Percentiles rank a stretch among this genome's conserved stretches.
These are phyloP conservation scores for Hypoxylon subgilvum DNA, from an alignment of 495 filamentous ascomycete species.

Conservation along the genomic window DNA sequence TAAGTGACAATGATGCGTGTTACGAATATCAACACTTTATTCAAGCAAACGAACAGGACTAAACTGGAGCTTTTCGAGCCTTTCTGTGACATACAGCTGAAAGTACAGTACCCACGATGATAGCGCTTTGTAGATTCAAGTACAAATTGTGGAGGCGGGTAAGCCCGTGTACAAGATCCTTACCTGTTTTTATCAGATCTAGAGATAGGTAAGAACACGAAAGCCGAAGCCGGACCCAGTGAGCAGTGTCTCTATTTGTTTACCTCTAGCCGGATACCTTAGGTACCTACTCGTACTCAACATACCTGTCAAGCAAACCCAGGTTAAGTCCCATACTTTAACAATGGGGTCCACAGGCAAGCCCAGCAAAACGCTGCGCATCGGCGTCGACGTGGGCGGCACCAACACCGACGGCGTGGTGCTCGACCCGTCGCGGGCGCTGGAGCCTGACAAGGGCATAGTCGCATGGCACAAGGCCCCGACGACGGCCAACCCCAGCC, in stretches of 20 bases:
- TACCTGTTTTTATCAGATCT: no score
- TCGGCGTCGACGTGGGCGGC: slow-evolving; percentile 58
- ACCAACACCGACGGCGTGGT: slow-evolving; percentile 69
- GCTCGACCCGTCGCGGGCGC: slow-evolving; percentile 55
- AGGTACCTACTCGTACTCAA: background rate
- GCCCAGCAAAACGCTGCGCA: slow-evolving; percentile 41
- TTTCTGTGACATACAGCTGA: no score
- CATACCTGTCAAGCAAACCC: no score
- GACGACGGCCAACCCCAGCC: slow-evolving; percentile 62
- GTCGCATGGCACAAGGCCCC: slow-evolving; percentile 62
- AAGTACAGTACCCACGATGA: no score
- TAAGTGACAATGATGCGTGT: no score
- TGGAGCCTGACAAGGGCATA: slow-evolving; percentile 50
- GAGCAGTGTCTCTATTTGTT: background rate
- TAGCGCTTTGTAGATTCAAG: no score
- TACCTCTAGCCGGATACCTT: background rate
- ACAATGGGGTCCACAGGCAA: slow-evolving; percentile 31
- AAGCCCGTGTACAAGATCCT: no score
- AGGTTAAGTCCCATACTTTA: background rate
- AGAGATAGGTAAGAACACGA: background rate
- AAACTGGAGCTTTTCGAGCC: no score
- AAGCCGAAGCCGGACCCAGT: background rate
- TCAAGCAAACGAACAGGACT: no score
- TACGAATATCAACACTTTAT: no score
- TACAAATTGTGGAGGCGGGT: no score